phyloP scores from a whole-genome alignment of 2,329 filamentous ascomycete genomes.

The Exophiala xenobiotica region DNA sequence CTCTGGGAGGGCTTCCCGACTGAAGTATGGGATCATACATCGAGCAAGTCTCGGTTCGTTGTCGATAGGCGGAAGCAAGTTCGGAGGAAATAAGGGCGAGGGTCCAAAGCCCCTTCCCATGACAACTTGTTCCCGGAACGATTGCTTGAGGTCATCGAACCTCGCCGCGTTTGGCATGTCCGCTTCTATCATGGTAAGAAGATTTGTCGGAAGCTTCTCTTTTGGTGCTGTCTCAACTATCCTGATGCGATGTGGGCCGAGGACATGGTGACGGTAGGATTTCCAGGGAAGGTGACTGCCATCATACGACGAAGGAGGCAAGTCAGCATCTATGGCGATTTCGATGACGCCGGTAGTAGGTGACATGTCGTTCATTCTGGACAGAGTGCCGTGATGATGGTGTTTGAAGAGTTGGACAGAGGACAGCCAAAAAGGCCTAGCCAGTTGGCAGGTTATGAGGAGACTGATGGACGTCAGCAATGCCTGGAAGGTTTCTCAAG shows the following conservation, averaged over 20 bases:
- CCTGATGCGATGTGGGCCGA: conserved; percentile 27
- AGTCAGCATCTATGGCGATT: conserved; percentile 1
- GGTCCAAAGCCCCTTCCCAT: conserved; percentile 28
- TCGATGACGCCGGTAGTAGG: background rate
- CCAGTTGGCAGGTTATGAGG: background rate
- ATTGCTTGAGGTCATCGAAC: conserved; percentile 20
- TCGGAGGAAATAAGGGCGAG: conserved; percentile 29
- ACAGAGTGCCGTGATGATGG: background rate
- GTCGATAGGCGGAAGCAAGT: conserved; percentile 27
- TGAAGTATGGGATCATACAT: conserved; percentile 29
- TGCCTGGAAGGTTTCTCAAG: too few relatives aligned
- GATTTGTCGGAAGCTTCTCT: conserved; percentile 19
- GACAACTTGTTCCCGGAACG: conserved; percentile 26
- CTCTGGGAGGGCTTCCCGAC: conserved; percentile 28
- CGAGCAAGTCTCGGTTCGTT: conserved; percentile 22
- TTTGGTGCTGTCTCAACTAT: conserved; percentile 22
- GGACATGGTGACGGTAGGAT: conserved; percentile 26
- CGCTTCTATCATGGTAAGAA: conserved; percentile 23
- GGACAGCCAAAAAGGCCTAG: background rate
- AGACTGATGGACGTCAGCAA: background rate
- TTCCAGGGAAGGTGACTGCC: conserved; percentile 28
- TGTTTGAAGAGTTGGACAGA: background rate
- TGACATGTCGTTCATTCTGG: conserved; percentile 4
- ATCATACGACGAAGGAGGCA: conserved; percentile 23
- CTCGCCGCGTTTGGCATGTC: conserved; percentile 16